phyloP scores from a whole-genome alignment of 2,329 filamentous ascomycete genomes.

The Claviceps pazoutovae region DNA sequence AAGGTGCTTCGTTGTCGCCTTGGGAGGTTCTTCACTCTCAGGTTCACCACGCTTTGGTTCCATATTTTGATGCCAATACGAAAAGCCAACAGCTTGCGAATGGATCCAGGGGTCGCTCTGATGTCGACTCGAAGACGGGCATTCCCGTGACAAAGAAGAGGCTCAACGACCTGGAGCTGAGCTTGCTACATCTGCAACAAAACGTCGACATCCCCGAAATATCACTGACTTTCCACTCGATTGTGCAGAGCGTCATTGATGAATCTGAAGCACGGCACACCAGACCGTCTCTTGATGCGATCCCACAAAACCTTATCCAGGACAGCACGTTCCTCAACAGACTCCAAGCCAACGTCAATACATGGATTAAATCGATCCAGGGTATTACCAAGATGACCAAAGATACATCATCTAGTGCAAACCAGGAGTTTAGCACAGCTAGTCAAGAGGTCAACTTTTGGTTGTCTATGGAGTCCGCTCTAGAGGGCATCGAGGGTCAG shows the following conservation, averaged over 20 bases:
- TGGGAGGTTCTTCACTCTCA: constrained; percentile 89
- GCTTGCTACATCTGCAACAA: constrained; percentile 81
- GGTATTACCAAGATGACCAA: constrained; percentile 88
- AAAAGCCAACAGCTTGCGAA: constrained; percentile 59
- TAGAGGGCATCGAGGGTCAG: constrained; percentile 85
- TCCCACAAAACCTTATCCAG: constrained; percentile 61
- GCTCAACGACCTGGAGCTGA: constrained; percentile 85
- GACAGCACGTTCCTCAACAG: constrained; percentile 90
- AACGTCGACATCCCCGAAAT: constrained; percentile 96
- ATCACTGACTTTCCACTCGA: constrained; percentile 71
- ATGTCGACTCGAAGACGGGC: constrained; percentile 83
- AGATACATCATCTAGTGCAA: constrained; percentile 54
- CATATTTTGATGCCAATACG: constrained; percentile 94
- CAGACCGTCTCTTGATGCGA: constrained; percentile 63
- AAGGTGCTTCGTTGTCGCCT: constrained; percentile 62
- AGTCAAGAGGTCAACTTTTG: constrained; percentile 99
- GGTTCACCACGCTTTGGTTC: constrained; percentile 79
- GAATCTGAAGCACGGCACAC: constrained; percentile 54
- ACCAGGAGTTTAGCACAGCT: constrained; percentile 49
- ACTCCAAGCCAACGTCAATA: constrained; percentile 84
- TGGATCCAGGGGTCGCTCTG: constrained; percentile 57
- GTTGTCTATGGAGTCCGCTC: constrained; percentile 87
- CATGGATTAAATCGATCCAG: constrained; percentile 98
- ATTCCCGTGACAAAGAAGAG: constrained; percentile 97
- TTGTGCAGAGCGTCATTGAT: constrained; percentile 75